phyloP scores from a whole-genome alignment of 2,329 filamentous ascomycete genomes.

The Arthrobotrys iridis region DNA sequence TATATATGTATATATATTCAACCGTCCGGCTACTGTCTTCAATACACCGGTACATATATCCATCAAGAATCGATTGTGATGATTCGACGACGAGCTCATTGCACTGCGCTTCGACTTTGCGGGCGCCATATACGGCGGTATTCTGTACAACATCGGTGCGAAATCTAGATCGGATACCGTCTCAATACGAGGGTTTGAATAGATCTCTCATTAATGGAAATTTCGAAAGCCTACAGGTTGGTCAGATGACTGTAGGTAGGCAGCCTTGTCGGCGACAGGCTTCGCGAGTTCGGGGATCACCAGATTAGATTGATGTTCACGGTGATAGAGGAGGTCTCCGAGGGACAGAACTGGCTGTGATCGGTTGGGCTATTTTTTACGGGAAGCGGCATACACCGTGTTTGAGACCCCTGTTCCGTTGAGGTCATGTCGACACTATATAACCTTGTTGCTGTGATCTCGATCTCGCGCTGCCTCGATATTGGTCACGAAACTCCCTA shows the following conservation, averaged over 20 bases:
- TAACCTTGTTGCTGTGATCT: conserved; percentile 5
- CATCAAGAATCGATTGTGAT: not conserved
- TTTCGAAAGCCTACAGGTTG: not conserved
- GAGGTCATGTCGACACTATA: conserved; percentile 12
- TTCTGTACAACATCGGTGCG: not conserved
- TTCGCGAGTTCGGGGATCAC: conserved; percentile 29
- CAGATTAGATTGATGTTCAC: conserved; percentile 17
- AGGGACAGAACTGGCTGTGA: not conserved
- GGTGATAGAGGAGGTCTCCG: not conserved
- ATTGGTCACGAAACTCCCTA: not conserved
- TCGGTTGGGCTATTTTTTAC: conserved; percentile 2
- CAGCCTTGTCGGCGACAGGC: conserved; percentile 32
- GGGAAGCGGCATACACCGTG: conserved; percentile 32
- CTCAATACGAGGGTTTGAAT: not conserved
- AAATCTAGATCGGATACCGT: not conserved
- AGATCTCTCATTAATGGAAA: not conserved
- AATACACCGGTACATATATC: not conserved
- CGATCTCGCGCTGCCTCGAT: conserved; percentile 3
- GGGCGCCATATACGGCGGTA: not conserved
- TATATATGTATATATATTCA: not conserved
- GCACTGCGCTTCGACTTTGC: not conserved
- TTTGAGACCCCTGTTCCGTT: conserved; percentile 26
- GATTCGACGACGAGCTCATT: not conserved
- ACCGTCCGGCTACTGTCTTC: not conserved
- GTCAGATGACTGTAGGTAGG: not conserved